Evolutionary conservation across 306 rosid species (phyloP).

Genomic region (Vachellia collinsii): DNA sequence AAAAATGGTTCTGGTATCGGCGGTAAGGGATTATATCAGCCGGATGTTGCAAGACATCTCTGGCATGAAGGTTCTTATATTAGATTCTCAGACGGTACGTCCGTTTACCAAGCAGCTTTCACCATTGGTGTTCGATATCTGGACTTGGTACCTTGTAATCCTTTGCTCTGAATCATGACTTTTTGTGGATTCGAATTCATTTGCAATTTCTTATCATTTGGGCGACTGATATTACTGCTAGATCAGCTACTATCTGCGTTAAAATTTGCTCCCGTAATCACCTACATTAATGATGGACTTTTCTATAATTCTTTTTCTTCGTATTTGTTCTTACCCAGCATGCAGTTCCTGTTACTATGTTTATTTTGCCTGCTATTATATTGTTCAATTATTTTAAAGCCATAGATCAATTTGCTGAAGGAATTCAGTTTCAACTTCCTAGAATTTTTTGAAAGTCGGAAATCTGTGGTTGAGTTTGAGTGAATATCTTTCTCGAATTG

Average conservation of each 20-base stretch:
- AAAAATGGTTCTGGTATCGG: constrained; percentile 66
- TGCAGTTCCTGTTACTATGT: background rate
- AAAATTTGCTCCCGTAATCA: background rate
- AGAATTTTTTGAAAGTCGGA: constrained; percentile 5
- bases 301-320: background rate
- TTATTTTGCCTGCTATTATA: background rate
- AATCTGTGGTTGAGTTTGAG: constrained; percentile 28
- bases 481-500: constrained; percentile 18
- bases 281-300: background rate
- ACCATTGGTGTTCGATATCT: background rate
- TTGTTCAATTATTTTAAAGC: background rate
- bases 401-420: background rate
- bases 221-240: constrained; percentile 7
- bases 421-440: constrained; percentile 13
- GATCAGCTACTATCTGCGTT: constrained; percentile 1
- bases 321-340: background rate
- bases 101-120: background rate
- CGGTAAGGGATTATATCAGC: constrained; percentile 81
- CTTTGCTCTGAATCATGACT: background rate
- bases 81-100: constrained; percentile 90
- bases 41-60: constrained; percentile 97
- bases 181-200: constrained; percentile 29
- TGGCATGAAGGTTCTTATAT: constrained; percentile 97
- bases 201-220: background rate
- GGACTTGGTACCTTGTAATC: background rate